Evolutionary conservation across 2,329 filamentous ascomycete genomes (phyloP).

Genomic region (Helminthosporium solani): DNA sequence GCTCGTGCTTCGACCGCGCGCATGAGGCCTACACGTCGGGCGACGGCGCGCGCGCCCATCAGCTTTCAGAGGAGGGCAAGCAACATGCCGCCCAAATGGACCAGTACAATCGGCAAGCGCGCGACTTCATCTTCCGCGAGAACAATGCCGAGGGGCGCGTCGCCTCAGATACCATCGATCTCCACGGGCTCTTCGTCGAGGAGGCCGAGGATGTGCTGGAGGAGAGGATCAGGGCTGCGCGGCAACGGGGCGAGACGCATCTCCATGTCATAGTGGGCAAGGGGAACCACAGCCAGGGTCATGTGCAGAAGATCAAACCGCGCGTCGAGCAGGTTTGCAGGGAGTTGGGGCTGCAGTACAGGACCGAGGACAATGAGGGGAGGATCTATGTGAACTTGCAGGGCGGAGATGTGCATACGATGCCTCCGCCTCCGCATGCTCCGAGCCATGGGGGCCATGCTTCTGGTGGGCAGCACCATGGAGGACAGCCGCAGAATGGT

Average conservation of each 20-base stretch:
- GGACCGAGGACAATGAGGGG: constrained; percentile 85
- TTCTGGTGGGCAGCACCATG: constrained; percentile 46
- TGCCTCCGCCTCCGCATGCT: constrained; percentile 44
- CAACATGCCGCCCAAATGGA: constrained; percentile 81
- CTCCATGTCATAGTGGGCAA: constrained; percentile 95
- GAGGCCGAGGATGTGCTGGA: constrained; percentile 91
- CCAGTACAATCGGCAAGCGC: constrained; percentile 85
- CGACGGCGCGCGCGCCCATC: constrained; percentile 80
- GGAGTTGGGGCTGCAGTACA: constrained; percentile 78
- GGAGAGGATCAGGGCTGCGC: constrained; percentile 77
- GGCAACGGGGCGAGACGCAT: constrained; percentile 71
- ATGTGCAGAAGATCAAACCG: constrained; percentile 95
- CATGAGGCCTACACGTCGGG: constrained; percentile 79
- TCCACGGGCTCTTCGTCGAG: constrained; percentile 92
- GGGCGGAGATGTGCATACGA: constrained; percentile 58
- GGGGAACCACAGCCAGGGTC: constrained; percentile 79
- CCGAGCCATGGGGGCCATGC: constrained; percentile 40
- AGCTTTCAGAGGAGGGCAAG: constrained; percentile 83
- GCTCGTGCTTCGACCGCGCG: constrained; percentile 67
- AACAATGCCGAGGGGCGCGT: constrained; percentile 82
- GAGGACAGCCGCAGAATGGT: constrained; percentile 47
- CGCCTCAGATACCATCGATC: constrained; percentile 79
- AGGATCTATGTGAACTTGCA: constrained; percentile 85
- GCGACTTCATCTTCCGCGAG: constrained; percentile 91
- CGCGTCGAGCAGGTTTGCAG: constrained; percentile 83